phyloP scores from a whole-genome alignment of 345 rosid genomes.

The Ailanthus altissimus region DNA sequence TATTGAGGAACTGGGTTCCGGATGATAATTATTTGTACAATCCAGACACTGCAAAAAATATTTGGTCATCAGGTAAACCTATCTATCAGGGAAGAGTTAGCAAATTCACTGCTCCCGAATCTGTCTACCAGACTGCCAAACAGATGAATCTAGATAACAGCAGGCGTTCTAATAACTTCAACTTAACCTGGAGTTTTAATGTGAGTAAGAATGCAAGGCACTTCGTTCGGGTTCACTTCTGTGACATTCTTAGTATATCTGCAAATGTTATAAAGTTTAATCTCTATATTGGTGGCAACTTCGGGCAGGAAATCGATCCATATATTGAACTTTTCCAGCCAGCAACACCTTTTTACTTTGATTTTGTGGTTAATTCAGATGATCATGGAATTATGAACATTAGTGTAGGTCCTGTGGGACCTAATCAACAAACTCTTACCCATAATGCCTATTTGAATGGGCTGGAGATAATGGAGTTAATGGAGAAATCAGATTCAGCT shows the following conservation, averaged over 20 bases:
- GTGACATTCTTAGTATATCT: constrained; percentile 32
- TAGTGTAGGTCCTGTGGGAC: constrained; percentile 26
- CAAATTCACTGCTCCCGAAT: constrained; percentile 41
- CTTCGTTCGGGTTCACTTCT: constrained; percentile 60
- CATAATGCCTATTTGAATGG: constrained; percentile 49
- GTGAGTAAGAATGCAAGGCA: constrained; percentile 41
- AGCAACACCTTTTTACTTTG: constrained; percentile 41
- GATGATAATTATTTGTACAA: constrained; percentile 33
- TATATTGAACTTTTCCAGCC: background rate
- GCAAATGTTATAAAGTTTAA: constrained; percentile 18
- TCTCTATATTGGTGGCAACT: constrained; percentile 41
- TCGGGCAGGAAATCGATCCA: constrained; percentile 9
- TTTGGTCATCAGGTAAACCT: background rate
- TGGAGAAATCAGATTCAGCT: constrained; percentile 16
- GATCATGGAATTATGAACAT: constrained; percentile 37
- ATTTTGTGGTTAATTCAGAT: constrained; percentile 51
- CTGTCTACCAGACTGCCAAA: constrained; percentile 46
- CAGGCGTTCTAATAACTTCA: background rate
- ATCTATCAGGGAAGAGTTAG: constrained; percentile 3
- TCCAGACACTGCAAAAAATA: constrained; percentile 17
- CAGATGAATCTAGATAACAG: constrained; percentile 13
- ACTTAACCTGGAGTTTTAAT: constrained; percentile 48
- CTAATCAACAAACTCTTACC: accelerated
- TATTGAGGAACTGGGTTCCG: constrained; percentile 47
- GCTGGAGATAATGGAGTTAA: constrained; percentile 50